Base-by-base conservation (phyloP, 2,329 filamentous ascomycete species). In the Sporothrix phasma region DNA sequence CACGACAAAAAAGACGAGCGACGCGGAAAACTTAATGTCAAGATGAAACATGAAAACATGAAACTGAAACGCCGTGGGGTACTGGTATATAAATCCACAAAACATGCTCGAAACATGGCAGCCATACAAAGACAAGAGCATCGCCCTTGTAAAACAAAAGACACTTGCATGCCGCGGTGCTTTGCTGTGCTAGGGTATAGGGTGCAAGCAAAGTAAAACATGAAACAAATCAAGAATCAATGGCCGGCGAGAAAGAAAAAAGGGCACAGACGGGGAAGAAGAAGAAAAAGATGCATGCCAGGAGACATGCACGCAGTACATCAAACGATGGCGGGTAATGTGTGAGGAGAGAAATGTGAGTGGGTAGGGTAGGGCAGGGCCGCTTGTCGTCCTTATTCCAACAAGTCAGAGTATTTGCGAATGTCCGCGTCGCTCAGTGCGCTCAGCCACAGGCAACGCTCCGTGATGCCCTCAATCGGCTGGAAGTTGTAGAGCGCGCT, bases 401-500 rank as follows among this genome's bases (percentile, higher is more conserved):
- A 70, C 62, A 71, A 74, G 62, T 81, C 79, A 0, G 81, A 83
- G 63, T 78, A 76, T 66, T 75, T 77, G 64, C 82, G 76, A 70
- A 94, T 91, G 70, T 92, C 88, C n/a, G 86, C 84, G 68, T 93
- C 89, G 63, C 77, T 83, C 63, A 94, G 73, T 10, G 89, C 88
- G 54, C 88, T 87, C 77, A 94, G 86, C 90, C 90, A 94, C n/a
- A 94, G 79, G 73, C 90, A 94, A 67, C 88, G 82, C 74, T 90
- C 89, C 4, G 89, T 87, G 60, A 92, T 83, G 61, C 89, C 88
- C 67, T 90, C 88, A 43, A 92, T 84, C 1, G 89, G 86, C 69
- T 86, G 81, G 72, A 93, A 92, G 6, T 78, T 76, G 73, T 93
- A 94, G 64, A 85, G 81, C 24, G 86, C 84, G 72, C 89, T 92